Evolutionary conservation across 306 rosid species (phyloP).

Genomic region (Malus sieversii): DNA sequence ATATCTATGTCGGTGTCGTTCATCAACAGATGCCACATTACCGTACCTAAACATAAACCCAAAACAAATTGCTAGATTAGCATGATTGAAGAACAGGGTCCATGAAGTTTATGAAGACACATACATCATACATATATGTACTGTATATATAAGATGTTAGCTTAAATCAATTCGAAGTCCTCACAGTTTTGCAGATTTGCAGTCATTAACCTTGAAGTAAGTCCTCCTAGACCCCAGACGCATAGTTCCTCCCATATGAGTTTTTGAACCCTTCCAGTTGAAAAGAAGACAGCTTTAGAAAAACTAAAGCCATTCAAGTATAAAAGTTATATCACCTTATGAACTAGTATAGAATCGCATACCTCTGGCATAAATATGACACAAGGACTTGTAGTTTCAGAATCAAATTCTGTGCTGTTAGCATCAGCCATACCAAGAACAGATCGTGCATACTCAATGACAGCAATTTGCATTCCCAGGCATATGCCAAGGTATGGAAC

Average conservation of each 20-base stretch:
- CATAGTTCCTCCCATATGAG: conserved; percentile 92
- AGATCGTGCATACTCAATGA: conserved; percentile 69
- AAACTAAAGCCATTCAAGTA: not conserved
- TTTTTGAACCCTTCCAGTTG: conserved; percentile 64
- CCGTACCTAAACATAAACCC: conserved; percentile 50
- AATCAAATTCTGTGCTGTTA: conserved; percentile 66
- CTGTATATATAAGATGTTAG: not conserved
- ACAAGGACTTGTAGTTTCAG: conserved; percentile 59
- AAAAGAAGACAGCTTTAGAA: conserved; percentile 12
- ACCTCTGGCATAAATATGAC: conserved; percentile 90
- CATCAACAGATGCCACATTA: conserved; percentile 50
- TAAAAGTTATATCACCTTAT: not conserved
- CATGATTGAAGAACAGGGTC: not conserved
- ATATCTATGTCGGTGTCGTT: conserved; percentile 85
- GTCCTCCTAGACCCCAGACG: conserved; percentile 87
- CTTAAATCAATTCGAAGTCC: conserved; percentile 27
- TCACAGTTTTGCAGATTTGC: conserved; percentile 79
- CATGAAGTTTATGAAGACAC: not conserved
- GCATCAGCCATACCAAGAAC: conserved; percentile 66
- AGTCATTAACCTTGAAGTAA: conserved; percentile 48
- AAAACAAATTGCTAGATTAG: conserved; percentile 10
- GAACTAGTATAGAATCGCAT: not conserved
- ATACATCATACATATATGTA: not conserved
- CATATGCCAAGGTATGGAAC: conserved; percentile 78
- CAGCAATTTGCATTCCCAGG: conserved; percentile 88